phyloP scores from a whole-genome alignment of 805 yeast genomes.

The Lipomyces yamadae region DNA sequence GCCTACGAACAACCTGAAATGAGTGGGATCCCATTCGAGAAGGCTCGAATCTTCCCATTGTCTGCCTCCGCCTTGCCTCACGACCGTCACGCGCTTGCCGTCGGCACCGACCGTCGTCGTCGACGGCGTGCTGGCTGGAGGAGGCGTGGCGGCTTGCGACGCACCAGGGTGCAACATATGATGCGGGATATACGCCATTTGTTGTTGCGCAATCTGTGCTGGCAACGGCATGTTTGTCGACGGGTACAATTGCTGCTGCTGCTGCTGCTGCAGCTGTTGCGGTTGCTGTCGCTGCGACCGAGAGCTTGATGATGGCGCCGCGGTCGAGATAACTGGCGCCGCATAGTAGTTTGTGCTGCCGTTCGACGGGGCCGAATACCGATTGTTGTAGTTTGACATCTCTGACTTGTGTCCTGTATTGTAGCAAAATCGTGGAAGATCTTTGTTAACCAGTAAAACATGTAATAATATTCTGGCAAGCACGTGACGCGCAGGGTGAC shows the following conservation, averaged over 20 bases:
- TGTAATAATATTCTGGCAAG: too few species aligned
- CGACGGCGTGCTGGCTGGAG: constrained; percentile 4
- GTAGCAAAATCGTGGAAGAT: too few species aligned
- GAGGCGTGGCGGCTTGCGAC: constrained; percentile 3
- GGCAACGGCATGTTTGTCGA: not conserved
- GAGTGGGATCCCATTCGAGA: constrained; percentile 70
- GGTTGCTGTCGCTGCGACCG: not conserved
- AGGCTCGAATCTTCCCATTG: constrained; percentile 56
- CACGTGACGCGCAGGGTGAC: too few species aligned
- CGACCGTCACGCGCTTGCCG: constrained; percentile 43
- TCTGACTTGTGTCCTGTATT: not conserved
- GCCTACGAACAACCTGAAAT: constrained; percentile 75
- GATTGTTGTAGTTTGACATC: not conserved
- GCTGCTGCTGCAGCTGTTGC: too few species aligned
- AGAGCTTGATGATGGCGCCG: not conserved
- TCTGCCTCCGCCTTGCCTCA: constrained; percentile 54
- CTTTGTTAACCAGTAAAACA: too few species aligned
- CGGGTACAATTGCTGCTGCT: not conserved
- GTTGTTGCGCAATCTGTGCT: constrained; percentile 35
- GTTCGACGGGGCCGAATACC: not conserved
- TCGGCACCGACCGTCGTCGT: constrained; percentile 17
- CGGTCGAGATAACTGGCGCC: not conserved
- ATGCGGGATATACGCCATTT: constrained; percentile 28
- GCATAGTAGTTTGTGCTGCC: constrained; percentile 1
- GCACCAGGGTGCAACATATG: constrained; percentile 19